A percentile compares a stretch with the other conserved stretches of the same genome.
Conservation (phyloP, 257 asterid genomes). For the Capsicum chinense region DNA sequence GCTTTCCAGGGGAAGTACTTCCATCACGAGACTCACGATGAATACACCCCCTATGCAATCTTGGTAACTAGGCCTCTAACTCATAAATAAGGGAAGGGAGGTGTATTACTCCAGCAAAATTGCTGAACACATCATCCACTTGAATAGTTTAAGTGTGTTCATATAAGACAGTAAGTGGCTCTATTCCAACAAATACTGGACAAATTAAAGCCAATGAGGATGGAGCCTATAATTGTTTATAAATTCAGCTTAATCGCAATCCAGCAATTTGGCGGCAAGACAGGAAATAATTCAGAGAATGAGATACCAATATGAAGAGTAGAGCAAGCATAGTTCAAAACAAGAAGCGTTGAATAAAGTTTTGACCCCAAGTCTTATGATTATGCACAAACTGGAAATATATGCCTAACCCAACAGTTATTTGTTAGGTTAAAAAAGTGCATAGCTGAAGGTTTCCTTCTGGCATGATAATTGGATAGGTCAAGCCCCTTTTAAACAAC, state of each 20-base stretch:
- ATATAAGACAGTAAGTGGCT: neutral
- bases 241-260: neutral
- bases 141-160: neutral
- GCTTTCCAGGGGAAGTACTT: neutral
- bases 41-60: conserved; percentile 5
- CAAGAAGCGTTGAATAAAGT: neutral
- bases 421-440: neutral
- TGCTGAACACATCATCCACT: conserved; percentile 8
- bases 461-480: too few species aligned
- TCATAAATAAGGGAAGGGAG: neutral
- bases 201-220: neutral
- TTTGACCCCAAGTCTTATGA: neutral
- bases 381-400: neutral
- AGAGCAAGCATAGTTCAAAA: conserved; percentile 3
- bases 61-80: neutral
- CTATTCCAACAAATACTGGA: neutral
- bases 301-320: conserved; percentile 1
- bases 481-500: too few species aligned
- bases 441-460: neutral
- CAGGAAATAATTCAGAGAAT: conserved; percentile 2
- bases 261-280: conserved; percentile 10
- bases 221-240: neutral
- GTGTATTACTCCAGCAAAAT: neutral
- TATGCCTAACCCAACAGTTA: neutral
- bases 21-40: neutral